Evolutionary conservation across 306 rosid genomes (phyloP).

Genomic region (Quercus alba): DNA sequence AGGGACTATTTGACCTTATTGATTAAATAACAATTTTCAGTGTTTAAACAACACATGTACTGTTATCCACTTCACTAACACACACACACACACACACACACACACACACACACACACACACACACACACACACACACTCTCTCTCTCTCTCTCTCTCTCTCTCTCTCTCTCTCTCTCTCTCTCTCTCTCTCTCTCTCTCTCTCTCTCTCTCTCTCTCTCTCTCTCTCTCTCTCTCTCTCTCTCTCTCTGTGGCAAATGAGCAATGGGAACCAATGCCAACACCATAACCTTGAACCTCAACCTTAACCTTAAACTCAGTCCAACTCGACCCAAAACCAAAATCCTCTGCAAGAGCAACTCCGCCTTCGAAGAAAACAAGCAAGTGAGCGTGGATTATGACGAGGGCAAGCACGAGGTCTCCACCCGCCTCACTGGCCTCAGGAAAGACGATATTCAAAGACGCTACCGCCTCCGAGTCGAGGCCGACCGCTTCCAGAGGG

Average conservation of each 20-base stretch:
- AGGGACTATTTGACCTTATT: too few relatives aligned
- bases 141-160: too few relatives aligned
- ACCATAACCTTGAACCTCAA: conserved; percentile 6
- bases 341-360: conserved; percentile 26
- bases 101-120: too few relatives aligned
- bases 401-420: conserved; percentile 55
- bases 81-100: too few relatives aligned
- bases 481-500: conserved; percentile 74
- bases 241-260: background rate
- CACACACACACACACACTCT: too few relatives aligned
- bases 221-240: too few relatives aligned
- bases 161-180: too few relatives aligned
- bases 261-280: conserved; percentile 22
- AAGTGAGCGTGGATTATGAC: conserved; percentile 72
- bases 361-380: conserved; percentile 43
- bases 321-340: conserved; percentile 12
- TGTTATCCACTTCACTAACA: too few relatives aligned
- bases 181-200: too few relatives aligned
- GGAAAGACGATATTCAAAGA: conserved; percentile 55
- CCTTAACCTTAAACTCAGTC: background rate
- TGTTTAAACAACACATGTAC: too few relatives aligned
- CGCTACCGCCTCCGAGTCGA: conserved; percentile 60
- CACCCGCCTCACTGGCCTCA: conserved; percentile 49
- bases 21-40: too few relatives aligned
- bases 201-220: too few relatives aligned